Percentiles rank a stretch among this genome's conserved stretches.
These are phyloP conservation scores for Tremella fuciformis DNA, from an alignment of 768 basidiomycete species.

Conservation along the genomic window DNA sequence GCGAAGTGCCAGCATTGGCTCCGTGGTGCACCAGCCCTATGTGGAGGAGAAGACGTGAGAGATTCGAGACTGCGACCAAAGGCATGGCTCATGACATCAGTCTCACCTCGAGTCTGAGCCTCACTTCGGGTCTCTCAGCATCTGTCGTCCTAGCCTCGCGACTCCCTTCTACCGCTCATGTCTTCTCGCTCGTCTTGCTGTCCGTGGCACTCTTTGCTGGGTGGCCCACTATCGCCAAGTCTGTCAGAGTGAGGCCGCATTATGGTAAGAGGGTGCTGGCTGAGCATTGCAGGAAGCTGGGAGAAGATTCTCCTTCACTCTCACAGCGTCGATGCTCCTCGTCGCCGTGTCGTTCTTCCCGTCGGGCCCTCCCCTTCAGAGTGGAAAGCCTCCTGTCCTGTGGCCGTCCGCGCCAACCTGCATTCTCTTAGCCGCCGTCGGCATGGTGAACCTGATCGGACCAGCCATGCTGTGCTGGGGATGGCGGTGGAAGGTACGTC, in stretches of 20 bases:
- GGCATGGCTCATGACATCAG: conserved; percentile 19
- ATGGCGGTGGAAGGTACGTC: conserved; percentile 44
- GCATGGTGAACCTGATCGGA: conserved; percentile 29
- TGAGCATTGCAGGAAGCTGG: conserved; percentile 32
- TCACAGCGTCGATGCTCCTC: conserved; percentile 30
- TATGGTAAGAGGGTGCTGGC: background rate
- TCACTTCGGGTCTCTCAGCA: conserved; percentile 77
- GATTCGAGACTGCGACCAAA: background rate
- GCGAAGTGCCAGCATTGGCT: conserved; percentile 20
- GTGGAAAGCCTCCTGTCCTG: no score
- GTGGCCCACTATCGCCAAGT: conserved; percentile 40
- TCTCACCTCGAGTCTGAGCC: conserved; percentile 51
- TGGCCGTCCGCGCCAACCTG: conserved; percentile 16
- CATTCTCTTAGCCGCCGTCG: conserved; percentile 20
- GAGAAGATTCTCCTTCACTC: conserved; percentile 24
- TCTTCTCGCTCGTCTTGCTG: conserved; percentile 67
- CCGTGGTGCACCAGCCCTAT: conserved; percentile 4
- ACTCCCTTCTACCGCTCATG: conserved; percentile 73
- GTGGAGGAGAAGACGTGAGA: conserved; percentile 44
- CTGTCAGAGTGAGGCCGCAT: conserved; percentile 33
- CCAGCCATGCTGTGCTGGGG: conserved; percentile 38
- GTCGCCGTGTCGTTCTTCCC: conserved; percentile 38
- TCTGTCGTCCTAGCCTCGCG: conserved; percentile 92
- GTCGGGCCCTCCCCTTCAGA: background rate
- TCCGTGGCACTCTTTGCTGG: conserved; percentile 44